phyloP scores from a whole-genome alignment of 2,329 filamentous ascomycete species.

The Aspergillus spinulosporus region DNA sequence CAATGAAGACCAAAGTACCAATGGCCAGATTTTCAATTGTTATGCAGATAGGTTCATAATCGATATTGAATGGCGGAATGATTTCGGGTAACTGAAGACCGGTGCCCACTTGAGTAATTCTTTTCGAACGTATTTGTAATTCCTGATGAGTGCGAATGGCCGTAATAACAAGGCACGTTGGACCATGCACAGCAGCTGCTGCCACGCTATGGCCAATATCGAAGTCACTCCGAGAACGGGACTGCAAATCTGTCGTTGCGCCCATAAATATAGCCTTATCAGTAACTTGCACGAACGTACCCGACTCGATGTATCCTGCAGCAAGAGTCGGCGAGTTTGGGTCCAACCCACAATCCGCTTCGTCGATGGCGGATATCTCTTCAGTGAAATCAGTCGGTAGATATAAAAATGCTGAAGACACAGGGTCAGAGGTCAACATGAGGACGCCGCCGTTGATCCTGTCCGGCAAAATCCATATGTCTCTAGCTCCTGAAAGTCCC shows the following conservation, averaged over 20 bases:
- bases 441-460: constrained; percentile 34
- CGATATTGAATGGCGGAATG: constrained; percentile 26
- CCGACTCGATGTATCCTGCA: constrained; percentile 38
- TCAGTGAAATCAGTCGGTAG: constrained; percentile 40
- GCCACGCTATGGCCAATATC: constrained; percentile 27
- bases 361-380: constrained; percentile 42
- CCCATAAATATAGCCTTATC: constrained; percentile 37
- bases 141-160: constrained; percentile 29
- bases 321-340: constrained; percentile 47
- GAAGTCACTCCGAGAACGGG: constrained; percentile 28
- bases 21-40: constrained; percentile 31
- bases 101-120: constrained; percentile 20
- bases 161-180: constrained; percentile 30
- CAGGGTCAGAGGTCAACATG: constrained; percentile 45
- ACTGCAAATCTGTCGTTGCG: constrained; percentile 22
- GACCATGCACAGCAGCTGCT: constrained; percentile 33
- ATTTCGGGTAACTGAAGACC: constrained; percentile 25
- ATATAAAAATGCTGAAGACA: constrained; percentile 41
- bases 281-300: constrained; percentile 47
- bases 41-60: constrained; percentile 41
- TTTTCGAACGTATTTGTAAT: constrained; percentile 32
- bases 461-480: constrained; percentile 48
- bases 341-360: constrained; percentile 42
- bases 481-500: constrained; percentile 41
- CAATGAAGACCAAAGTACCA: constrained; percentile 39